These are phyloP conservation scores for Alternaria sp. DNA, from an alignment of 2,329 filamentous ascomycete species.

Conservation along the genomic window DNA sequence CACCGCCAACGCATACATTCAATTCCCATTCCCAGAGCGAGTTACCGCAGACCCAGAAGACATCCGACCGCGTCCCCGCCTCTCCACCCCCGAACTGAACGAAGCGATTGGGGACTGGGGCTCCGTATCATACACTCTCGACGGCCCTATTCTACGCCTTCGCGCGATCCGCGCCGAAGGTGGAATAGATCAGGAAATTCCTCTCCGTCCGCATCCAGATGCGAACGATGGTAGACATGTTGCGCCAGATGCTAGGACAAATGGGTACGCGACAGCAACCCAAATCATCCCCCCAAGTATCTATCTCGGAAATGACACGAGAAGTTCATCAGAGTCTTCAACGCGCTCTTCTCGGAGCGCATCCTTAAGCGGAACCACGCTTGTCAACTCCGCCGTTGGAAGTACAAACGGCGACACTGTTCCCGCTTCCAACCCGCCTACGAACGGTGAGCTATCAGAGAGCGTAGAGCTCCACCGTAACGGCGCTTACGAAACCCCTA, in stretches of 20 bases:
- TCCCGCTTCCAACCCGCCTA: not conserved
- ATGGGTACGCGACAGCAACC: not conserved
- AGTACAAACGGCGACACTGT: not conserved
- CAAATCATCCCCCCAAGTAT: not conserved
- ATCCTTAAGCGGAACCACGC: not conserved
- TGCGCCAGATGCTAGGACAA: not conserved
- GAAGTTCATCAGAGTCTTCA: not conserved
- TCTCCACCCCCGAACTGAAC: not conserved
- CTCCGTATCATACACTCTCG: not conserved
- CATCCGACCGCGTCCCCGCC: not conserved
- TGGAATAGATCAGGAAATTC: not conserved
- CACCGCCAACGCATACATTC: not conserved
- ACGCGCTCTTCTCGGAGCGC: not conserved
- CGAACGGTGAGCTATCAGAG: not conserved
- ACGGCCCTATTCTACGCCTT: not conserved
- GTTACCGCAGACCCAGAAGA: not conserved
- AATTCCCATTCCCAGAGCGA: not conserved
- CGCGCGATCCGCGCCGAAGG: not conserved
- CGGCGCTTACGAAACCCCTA: not conserved
- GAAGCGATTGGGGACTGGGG: not conserved
- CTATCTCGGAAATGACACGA: fast-evolving
- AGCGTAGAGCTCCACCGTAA: not conserved
- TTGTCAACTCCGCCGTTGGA: not conserved
- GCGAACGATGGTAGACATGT: too few species aligned
- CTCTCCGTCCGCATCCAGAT: not conserved